These are phyloP conservation scores for Erythrobasidium yunnanense DNA, from an alignment of 768 basidiomycete species.

Conservation along the genomic window DNA sequence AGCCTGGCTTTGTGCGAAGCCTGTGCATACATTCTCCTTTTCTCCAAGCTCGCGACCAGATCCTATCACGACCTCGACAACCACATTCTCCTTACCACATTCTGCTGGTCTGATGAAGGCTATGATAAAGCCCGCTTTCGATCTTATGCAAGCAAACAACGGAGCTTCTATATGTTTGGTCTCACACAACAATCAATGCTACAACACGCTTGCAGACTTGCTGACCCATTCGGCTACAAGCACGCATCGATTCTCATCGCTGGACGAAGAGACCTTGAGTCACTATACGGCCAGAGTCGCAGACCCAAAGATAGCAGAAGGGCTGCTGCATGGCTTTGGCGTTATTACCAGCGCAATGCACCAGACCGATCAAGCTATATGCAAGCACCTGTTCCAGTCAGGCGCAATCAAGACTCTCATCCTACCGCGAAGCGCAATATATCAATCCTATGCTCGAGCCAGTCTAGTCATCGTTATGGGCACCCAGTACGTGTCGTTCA, in stretches of 20 bases:
- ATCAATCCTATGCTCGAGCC: constrained; percentile 68
- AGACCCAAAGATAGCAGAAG: constrained; percentile 57
- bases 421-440: constrained; percentile 70
- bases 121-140: constrained; percentile 81
- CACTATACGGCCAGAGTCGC: constrained; percentile 52
- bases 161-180: constrained; percentile 65
- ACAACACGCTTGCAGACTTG: constrained; percentile 63
- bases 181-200: constrained; percentile 69
- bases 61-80: constrained; percentile 55
- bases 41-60: constrained; percentile 72
- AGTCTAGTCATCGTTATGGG: constrained; percentile 78
- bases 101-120: constrained; percentile 77
- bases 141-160: constrained; percentile 50
- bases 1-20: constrained; percentile 66
- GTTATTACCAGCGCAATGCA: constrained; percentile 67
- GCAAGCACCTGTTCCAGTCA: constrained; percentile 70
- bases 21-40: constrained; percentile 60
- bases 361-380: constrained; percentile 56
- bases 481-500: constrained; percentile 59
- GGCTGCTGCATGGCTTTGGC: constrained; percentile 72
- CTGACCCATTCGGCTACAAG: constrained; percentile 76
- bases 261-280: constrained; percentile 54
- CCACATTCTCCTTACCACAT: constrained; percentile 73
- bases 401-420: constrained; percentile 70
- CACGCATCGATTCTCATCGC: constrained; percentile 40